A percentile compares a stretch with the other conserved stretches of the same genome.
phyloP scores from a whole-genome alignment of 2,329 filamentous ascomycete genomes.

The Parascedosporium putredinis region DNA sequence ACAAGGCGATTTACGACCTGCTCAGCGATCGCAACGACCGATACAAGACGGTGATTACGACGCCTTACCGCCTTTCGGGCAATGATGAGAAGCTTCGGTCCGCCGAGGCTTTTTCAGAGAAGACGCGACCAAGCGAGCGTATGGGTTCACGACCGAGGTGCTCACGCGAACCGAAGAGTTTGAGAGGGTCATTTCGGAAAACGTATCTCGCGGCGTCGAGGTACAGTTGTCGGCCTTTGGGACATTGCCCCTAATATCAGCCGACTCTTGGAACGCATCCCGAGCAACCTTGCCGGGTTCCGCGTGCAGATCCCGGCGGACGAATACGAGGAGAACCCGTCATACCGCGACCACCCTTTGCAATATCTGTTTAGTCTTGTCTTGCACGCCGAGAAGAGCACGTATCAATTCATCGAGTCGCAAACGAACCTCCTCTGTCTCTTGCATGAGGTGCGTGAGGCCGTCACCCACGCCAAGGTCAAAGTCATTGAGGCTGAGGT shows the following conservation, averaged over 20 bases:
- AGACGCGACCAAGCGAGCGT: slow-evolving; percentile 63
- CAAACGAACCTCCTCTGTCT: slow-evolving; percentile 87
- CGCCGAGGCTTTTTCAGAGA: slow-evolving; percentile 74
- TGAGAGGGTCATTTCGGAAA: slow-evolving; percentile 67
- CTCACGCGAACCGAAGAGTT: slow-evolving; percentile 68
- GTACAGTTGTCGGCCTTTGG: slow-evolving; percentile 89
- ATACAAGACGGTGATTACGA: slow-evolving; percentile 73
- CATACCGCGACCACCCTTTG: slow-evolving; percentile 68
- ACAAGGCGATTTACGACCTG: slow-evolving; percentile 77
- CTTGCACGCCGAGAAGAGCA: slow-evolving; percentile 80
- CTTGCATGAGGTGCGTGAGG: slow-evolving; percentile 80
- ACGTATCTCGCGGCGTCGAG: slow-evolving; percentile 80
- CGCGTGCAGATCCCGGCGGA: slow-evolving; percentile 64
- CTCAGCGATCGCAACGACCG: slow-evolving; percentile 76
- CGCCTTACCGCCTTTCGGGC: slow-evolving; percentile 65
- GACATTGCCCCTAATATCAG: slow-evolving; percentile 83
- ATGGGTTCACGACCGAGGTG: slow-evolving; percentile 60
- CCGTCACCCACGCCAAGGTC: slow-evolving; percentile 59
- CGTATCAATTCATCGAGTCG: slow-evolving; percentile 92
- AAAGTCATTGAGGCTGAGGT: slow-evolving; percentile 58
- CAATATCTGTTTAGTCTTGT: slow-evolving; percentile 85
- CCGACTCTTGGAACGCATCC: slow-evolving; percentile 70
- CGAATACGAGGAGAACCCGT: slow-evolving; percentile 79
- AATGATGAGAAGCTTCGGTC: slow-evolving; percentile 71
- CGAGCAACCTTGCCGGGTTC: slow-evolving; percentile 47